These are phyloP conservation scores for Saksenaea vasiformis DNA, from an alignment of 371 early-diverging fungal genomes.

Conservation along the genomic window DNA sequence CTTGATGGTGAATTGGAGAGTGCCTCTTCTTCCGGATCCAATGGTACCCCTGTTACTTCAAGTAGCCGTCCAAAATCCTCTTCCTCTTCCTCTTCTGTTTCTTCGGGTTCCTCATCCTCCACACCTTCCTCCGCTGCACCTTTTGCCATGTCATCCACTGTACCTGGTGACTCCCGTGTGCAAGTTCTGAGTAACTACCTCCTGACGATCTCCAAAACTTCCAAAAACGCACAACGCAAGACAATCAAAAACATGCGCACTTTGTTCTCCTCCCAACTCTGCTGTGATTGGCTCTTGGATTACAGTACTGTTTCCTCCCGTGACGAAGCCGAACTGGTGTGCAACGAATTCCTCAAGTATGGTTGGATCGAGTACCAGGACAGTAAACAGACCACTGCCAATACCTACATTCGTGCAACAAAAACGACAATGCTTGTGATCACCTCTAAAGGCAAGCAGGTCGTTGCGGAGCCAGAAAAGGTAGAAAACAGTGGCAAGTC, in stretches of 20 bases:
- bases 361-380: conserved; percentile 57
- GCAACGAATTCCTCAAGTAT: conserved; percentile 52
- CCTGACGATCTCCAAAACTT: conserved; percentile 27
- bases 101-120: conserved; percentile 14
- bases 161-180: conserved; percentile 31
- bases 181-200: conserved; percentile 44
- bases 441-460: conserved; percentile 26
- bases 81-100: conserved; percentile 9
- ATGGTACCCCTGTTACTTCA: background rate
- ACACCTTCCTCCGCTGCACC: conserved; percentile 7
- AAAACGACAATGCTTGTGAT: conserved; percentile 19
- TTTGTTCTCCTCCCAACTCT: conserved; percentile 40
- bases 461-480: conserved; percentile 13
- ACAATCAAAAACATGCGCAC: conserved; percentile 27
- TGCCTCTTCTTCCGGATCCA: background rate
- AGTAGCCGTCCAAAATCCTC: conserved; percentile 1
- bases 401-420: conserved; percentile 13
- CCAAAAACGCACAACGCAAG: conserved; percentile 12
- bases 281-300: conserved; percentile 65
- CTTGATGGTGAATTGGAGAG: conserved; percentile 26
- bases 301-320: conserved; percentile 58
- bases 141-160: background rate
- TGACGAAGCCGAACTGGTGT: conserved; percentile 61
- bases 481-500: background rate
- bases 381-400: background rate